phyloP scores from a whole-genome alignment of 2,329 filamentous ascomycete species.

The Gliomastix tumulicola region DNA sequence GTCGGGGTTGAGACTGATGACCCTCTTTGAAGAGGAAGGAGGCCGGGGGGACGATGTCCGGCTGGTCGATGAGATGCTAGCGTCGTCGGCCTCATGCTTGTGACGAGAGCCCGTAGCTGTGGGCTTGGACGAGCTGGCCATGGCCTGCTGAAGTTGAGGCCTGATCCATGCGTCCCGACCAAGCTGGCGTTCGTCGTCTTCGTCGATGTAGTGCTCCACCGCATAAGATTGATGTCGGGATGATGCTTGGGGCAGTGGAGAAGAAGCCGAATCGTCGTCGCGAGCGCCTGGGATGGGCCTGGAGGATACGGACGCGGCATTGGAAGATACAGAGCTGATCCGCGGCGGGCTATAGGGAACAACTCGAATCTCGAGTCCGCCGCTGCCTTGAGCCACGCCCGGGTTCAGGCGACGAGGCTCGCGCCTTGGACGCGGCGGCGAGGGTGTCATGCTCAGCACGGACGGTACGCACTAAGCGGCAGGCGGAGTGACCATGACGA shows the following conservation, averaged over 20 bases:
- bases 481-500: too few species aligned
- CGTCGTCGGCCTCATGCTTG: slow-evolving; percentile 3
- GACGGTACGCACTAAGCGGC: too few species aligned
- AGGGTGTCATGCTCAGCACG: slow-evolving; percentile 3
- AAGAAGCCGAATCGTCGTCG: too few species aligned
- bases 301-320: too few species aligned
- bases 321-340: slow-evolving; percentile 21
- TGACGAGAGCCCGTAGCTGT: background rate
- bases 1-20: slow-evolving; percentile 46
- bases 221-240: too few species aligned
- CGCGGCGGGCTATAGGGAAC: slow-evolving; percentile 30
- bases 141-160: background rate
- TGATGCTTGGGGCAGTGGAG: too few species aligned
- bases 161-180: too few species aligned
- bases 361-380: slow-evolving; percentile 22
- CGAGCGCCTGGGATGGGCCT: too few species aligned
- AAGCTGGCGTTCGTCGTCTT: too few species aligned
- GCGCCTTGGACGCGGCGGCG: background rate
- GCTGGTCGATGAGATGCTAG: slow-evolving; percentile 1
- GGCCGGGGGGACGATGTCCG: slow-evolving; percentile 6
- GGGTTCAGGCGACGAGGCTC: too few species aligned
- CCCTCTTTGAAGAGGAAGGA: slow-evolving; percentile 14
- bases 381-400: slow-evolving; percentile 13
- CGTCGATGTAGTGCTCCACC: too few species aligned
- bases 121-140: slow-evolving; percentile 1